Percentiles rank a stretch among this genome's conserved stretches.
phyloP scores from a whole-genome alignment of 2,329 filamentous ascomycete genomes.

The Parascedosporium putredinis region DNA sequence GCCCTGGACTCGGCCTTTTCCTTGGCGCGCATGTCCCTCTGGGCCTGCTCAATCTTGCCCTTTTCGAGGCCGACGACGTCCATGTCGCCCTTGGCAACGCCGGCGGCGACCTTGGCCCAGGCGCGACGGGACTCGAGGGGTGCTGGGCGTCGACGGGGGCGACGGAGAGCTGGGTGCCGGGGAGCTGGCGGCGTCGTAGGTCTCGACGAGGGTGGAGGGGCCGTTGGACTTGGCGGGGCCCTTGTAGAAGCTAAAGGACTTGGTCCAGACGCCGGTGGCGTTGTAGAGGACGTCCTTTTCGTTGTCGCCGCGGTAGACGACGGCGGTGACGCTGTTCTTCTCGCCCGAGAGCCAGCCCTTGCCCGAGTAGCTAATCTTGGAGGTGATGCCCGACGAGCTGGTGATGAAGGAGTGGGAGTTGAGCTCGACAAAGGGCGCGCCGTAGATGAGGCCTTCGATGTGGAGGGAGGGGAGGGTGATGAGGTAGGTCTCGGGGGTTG shows the following conservation, averaged over 20 bases:
- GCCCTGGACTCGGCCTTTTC: conserved; percentile 64
- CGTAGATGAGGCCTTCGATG: conserved; percentile 84
- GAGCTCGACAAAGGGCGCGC: conserved; percentile 81
- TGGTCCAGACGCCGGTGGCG: conserved; percentile 85
- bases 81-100: conserved; percentile 70
- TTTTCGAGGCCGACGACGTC: conserved; percentile 71
- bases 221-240: conserved; percentile 42
- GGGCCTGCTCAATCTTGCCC: conserved; percentile 78
- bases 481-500: conserved; percentile 59
- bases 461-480: conserved; percentile 87
- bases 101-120: conserved; percentile 76
- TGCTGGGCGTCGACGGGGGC: conserved; percentile 70
- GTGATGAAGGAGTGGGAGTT: conserved; percentile 77
- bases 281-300: conserved; percentile 71
- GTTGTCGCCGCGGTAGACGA: conserved; percentile 57
- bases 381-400: conserved; percentile 75
- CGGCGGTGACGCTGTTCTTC: conserved; percentile 81
- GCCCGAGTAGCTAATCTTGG: conserved; percentile 86
- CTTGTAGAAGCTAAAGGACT: conserved; percentile 67
- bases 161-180: conserved; percentile 59
- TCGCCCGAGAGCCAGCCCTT: conserved; percentile 93
- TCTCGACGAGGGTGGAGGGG: conserved; percentile 39
- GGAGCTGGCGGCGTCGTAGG: conserved; percentile 47
- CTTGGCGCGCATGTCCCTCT: conserved; percentile 61
- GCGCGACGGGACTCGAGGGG: conserved; percentile 79